phyloP scores from a whole-genome alignment of 495 filamentous ascomycete species.

The Aspergillus panamensis region DNA sequence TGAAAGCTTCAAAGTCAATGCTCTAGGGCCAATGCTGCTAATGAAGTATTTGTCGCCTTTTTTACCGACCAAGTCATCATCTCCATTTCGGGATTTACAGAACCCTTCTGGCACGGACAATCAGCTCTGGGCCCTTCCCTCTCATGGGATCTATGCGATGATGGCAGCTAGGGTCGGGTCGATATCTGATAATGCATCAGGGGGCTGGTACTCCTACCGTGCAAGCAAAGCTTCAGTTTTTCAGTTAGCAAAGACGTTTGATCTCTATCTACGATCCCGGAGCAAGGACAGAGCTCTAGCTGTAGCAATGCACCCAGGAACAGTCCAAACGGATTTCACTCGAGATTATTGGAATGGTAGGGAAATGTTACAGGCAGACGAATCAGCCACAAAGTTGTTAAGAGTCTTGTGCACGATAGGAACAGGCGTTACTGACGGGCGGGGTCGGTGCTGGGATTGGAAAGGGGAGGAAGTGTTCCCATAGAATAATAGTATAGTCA shows the following conservation, averaged over 20 bases:
- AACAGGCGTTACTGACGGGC: slow-evolving; percentile 38
- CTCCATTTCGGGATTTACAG: slow-evolving; percentile 17
- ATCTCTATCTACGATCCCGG: slow-evolving; percentile 56
- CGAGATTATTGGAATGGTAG: slow-evolving; percentile 64
- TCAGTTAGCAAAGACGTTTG: slow-evolving; percentile 66
- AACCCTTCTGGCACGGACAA: background rate
- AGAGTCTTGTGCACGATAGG: slow-evolving; percentile 36
- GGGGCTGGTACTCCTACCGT: slow-evolving; percentile 77
- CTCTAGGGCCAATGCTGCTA: slow-evolving; percentile 69
- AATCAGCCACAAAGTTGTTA: slow-evolving; percentile 58
- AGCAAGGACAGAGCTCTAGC: slow-evolving; percentile 58
- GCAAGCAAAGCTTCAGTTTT: slow-evolving; percentile 71
- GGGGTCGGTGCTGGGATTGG: slow-evolving; percentile 76
- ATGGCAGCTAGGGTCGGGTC: slow-evolving; percentile 77
- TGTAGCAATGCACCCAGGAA: slow-evolving; percentile 77
- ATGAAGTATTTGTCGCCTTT: slow-evolving; percentile 69
- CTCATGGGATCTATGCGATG: slow-evolving; percentile 59
- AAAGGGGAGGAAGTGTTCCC: slow-evolving; percentile 66
- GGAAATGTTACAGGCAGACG: slow-evolving; percentile 57
- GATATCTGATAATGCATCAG: slow-evolving; percentile 62
- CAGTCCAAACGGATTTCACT: slow-evolving; percentile 72
- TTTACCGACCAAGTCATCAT: slow-evolving; percentile 52
- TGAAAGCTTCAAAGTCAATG: slow-evolving; percentile 63
- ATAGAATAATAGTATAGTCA: slow-evolving; percentile 32
- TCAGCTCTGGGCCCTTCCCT: slow-evolving; percentile 23